These are phyloP conservation scores for Neospermospora avenae DNA, from an alignment of 2,329 filamentous ascomycete species.

Conservation along the genomic window DNA sequence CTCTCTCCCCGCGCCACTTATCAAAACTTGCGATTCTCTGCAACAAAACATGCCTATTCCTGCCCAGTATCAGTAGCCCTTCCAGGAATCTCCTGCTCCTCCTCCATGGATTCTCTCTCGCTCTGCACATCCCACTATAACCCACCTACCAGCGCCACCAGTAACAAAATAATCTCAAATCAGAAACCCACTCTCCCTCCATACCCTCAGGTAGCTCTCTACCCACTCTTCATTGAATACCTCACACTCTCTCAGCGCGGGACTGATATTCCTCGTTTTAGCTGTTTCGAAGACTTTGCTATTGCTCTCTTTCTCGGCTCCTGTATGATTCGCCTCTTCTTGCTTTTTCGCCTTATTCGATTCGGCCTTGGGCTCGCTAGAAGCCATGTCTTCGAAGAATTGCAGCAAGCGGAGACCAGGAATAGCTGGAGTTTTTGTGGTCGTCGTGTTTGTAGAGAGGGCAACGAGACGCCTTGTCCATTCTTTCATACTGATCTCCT, in stretches of 20 bases:
- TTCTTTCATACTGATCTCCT: constrained; percentile 19
- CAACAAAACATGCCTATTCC: too few relatives aligned
- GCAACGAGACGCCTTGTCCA: constrained; percentile 21
- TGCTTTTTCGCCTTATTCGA: neutral
- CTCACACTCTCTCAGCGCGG: constrained; percentile 20
- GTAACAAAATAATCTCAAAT: neutral
- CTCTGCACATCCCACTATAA: too few relatives aligned
- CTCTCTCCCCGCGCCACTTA: neutral
- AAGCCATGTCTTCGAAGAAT: constrained; percentile 30
- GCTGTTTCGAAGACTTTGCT: constrained; percentile 24
- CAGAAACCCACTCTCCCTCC: constrained; percentile 27
- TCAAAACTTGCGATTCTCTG: too few relatives aligned
- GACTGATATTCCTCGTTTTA: constrained; percentile 20
- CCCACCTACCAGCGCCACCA: too few relatives aligned
- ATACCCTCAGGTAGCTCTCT: constrained; percentile 20
- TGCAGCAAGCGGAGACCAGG: constrained; percentile 25
- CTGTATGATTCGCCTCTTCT: neutral
- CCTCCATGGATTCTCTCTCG: too few relatives aligned
- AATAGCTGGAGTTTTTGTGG: constrained; percentile 10
- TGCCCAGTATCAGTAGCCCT: too few relatives aligned
- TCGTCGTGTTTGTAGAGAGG: constrained; percentile 5
- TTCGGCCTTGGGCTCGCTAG: neutral
- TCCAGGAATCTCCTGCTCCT: neutral
- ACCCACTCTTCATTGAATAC: constrained; percentile 24
- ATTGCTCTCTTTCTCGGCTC: neutral